phyloP scores from a whole-genome alignment of 257 asterid genomes.

The Datura wrightii region DNA sequence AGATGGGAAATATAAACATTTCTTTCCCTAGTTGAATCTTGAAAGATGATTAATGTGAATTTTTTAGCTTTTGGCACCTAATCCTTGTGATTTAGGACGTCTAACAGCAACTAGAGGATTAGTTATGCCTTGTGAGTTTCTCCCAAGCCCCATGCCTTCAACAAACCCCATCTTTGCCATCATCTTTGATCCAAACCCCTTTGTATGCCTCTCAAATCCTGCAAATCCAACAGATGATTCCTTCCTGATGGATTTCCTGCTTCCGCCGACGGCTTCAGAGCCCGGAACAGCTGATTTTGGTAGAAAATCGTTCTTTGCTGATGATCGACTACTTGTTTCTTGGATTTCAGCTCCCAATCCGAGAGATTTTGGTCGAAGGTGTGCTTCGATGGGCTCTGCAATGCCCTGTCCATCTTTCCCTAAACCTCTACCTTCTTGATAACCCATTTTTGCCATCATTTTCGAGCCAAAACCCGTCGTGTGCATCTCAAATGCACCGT shows the following conservation, averaged over 20 bases:
- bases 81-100: constrained; percentile 75
- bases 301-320: constrained; percentile 35
- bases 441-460: constrained; percentile 99
- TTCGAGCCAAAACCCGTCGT: constrained; percentile 97
- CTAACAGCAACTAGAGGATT: constrained; percentile 74
- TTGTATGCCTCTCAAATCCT: constrained; percentile 85
- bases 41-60: neutral
- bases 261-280: constrained; percentile 38
- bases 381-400: constrained; percentile 78
- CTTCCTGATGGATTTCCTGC: constrained; percentile 42
- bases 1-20: constrained; percentile 19
- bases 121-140: constrained; percentile 83
- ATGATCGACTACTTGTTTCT: constrained; percentile 49
- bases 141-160: constrained; percentile 87
- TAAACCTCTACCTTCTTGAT: constrained; percentile 73
- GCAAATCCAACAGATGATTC: constrained; percentile 53
- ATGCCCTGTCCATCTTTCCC: constrained; percentile 92
- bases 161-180: constrained; percentile 94
- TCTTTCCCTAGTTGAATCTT: neutral
- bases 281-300: constrained; percentile 32
- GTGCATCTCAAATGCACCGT: constrained; percentile 87
- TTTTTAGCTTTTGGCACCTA: constrained; percentile 57
- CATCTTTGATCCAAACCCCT: constrained; percentile 92
- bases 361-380: constrained; percentile 86
- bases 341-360: constrained; percentile 87